A percentile compares a stretch with the other conserved stretches of the same genome.
These are phyloP conservation scores for Xylariaceae sp. DNA, from an alignment of 2,329 filamentous ascomycete genomes.

Conservation along the genomic window DNA sequence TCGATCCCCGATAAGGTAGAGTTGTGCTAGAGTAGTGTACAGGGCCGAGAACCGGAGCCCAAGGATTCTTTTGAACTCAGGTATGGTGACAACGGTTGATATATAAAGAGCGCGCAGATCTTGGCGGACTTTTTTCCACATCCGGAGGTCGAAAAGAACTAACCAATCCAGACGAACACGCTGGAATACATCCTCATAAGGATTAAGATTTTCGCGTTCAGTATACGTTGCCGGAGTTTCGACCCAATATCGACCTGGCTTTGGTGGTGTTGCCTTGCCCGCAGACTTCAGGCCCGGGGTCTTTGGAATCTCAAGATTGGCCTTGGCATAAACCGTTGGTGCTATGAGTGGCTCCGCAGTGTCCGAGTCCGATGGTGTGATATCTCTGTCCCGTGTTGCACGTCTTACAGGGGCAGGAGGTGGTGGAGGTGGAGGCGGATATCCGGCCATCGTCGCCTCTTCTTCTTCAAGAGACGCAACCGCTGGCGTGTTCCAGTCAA, in stretches of 20 bases:
- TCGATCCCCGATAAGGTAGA: slow-evolving; percentile 92
- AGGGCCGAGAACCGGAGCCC: slow-evolving; percentile 91
- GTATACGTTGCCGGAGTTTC: slow-evolving; percentile 70
- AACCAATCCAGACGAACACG: slow-evolving; percentile 90
- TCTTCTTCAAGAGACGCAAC: slow-evolving; percentile 70
- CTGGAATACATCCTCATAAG: slow-evolving; percentile 83
- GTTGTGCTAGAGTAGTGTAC: slow-evolving; percentile 87
- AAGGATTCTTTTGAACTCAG: slow-evolving; percentile 91
- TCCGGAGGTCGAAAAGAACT: slow-evolving; percentile 85
- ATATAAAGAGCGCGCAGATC: slow-evolving; percentile 92
- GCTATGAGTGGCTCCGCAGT: slow-evolving; percentile 64
- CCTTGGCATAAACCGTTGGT: slow-evolving; percentile 57
- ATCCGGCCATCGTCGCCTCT: slow-evolving; percentile 74
- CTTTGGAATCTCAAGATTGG: slow-evolving; percentile 70
- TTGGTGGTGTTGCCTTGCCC: slow-evolving; percentile 46
- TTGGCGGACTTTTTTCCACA: slow-evolving; percentile 95
- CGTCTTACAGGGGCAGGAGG: slow-evolving; percentile 45
- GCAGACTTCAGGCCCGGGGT: slow-evolving; percentile 59
- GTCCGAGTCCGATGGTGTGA: slow-evolving; percentile 70
- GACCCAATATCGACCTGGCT: slow-evolving; percentile 78
- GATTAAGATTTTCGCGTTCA: slow-evolving; percentile 56
- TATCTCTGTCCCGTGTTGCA: slow-evolving; percentile 49
- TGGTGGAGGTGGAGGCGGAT: slow-evolving; percentile 63
- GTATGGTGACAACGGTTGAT: slow-evolving; percentile 90
- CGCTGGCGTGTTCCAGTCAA: slow-evolving; percentile 43